These are phyloP conservation scores for Oropetium thomaeum DNA, from an alignment of 176 grass and related monocot genomes.

Conservation along the genomic window DNA sequence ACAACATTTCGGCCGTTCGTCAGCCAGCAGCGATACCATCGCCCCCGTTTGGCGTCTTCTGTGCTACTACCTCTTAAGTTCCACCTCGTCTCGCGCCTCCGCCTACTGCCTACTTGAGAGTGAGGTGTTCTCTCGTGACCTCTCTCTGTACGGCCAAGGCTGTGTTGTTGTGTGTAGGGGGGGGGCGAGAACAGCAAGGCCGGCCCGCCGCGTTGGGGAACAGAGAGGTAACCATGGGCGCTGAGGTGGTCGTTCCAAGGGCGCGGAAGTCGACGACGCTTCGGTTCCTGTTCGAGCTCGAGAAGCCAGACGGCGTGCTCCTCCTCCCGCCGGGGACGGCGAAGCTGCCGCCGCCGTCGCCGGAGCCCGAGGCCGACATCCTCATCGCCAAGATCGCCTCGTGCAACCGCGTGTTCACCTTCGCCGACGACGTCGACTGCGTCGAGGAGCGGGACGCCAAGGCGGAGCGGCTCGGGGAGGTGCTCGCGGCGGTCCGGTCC, in stretches of 20 bases:
- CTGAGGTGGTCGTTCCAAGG: slow-evolving; percentile 25
- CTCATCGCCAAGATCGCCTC: slow-evolving; percentile 58
- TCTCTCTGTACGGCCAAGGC: not conserved
- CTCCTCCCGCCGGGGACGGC: slow-evolving; percentile 13
- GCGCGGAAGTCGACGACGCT: slow-evolving; percentile 66
- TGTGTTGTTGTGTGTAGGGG: too few relatives aligned
- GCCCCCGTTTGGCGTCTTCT: slow-evolving; percentile 46
- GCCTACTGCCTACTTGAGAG: not conserved
- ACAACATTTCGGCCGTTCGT: not conserved
- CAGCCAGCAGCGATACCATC: slow-evolving; percentile 31
- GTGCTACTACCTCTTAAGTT: slow-evolving; percentile 14
- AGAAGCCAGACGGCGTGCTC: slow-evolving; percentile 31
- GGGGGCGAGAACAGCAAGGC: not conserved
- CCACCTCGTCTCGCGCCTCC: not conserved
- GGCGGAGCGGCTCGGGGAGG: slow-evolving; percentile 37
- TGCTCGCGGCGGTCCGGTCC: slow-evolving; percentile 50
- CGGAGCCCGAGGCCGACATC: slow-evolving; percentile 47
- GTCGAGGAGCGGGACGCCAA: slow-evolving; percentile 47
- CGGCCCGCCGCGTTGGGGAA: not conserved
- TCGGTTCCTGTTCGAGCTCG: slow-evolving; percentile 58
- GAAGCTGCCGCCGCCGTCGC: slow-evolving; percentile 48
- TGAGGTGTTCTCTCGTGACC: slow-evolving; percentile 22
- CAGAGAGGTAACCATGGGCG: slow-evolving; percentile 49
- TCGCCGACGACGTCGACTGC: slow-evolving; percentile 24
- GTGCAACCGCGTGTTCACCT: slow-evolving; percentile 63